phyloP scores from a whole-genome alignment of 2,329 filamentous ascomycete species.

The Elsinoe necatrix region DNA sequence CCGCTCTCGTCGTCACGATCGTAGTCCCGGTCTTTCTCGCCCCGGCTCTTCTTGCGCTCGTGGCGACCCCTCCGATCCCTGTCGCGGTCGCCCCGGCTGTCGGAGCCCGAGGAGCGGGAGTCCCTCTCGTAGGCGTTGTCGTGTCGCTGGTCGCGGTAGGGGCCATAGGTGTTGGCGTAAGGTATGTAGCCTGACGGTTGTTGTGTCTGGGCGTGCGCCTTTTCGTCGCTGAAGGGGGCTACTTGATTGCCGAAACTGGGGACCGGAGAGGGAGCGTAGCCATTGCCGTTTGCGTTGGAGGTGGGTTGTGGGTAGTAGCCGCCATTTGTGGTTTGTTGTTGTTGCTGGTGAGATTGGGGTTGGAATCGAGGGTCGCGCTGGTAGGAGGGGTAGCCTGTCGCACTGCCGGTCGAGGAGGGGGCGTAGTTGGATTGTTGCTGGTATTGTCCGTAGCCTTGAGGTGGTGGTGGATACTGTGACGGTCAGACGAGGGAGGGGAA shows the following conservation, averaged over 20 bases:
- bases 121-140: neutral
- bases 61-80: neutral
- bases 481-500: neutral
- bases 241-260: conserved; percentile 13
- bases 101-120: neutral
- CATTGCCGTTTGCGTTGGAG: neutral
- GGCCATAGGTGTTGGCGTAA: neutral
- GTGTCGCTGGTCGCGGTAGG: neutral
- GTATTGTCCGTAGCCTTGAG: conserved; percentile 3
- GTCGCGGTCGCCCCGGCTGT: neutral
- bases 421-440: conserved; percentile 6
- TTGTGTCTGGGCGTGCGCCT: neutral
- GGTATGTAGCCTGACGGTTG: neutral
- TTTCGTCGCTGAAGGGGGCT: conserved; percentile 13
- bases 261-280: conserved; percentile 8
- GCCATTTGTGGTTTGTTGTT: neutral
- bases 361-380: conserved; percentile 4
- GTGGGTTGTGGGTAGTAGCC: conserved; percentile 12
- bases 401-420: neutral
- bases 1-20: neutral
- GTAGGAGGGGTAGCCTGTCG: neutral
- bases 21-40: neutral
- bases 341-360: neutral
- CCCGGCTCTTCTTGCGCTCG: conserved; percentile 6
- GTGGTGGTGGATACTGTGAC: conserved; percentile 10